phyloP scores from a whole-genome alignment of 257 asterid genomes.

The Fraxinus quadrangulata region DNA sequence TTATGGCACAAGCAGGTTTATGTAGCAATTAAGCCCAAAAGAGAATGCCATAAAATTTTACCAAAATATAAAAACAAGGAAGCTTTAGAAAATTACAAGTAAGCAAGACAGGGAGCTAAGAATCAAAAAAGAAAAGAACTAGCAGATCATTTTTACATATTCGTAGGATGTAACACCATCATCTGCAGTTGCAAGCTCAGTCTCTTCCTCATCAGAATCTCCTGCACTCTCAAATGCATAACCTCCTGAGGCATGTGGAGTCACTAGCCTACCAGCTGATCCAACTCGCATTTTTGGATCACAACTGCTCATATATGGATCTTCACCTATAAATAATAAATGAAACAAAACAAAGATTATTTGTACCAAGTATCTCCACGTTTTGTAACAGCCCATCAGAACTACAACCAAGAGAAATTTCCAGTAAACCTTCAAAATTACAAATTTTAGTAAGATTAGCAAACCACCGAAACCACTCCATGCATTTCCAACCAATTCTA shows the following conservation, averaged over 20 bases:
- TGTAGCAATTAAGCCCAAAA: neutral
- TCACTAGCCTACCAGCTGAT: constrained; percentile 61
- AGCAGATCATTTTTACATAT: constrained; percentile 42
- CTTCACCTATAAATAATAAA: constrained; percentile 44
- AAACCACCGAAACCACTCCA: neutral
- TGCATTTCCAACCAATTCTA: constrained; percentile 6
- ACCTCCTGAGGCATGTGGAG: constrained; percentile 63
- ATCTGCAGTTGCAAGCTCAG: constrained; percentile 51
- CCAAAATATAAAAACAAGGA: neutral
- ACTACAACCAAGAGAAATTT: constrained; percentile 6
- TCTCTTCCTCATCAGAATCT: constrained; percentile 68
- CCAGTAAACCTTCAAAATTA: constrained; percentile 15
- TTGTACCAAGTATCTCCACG: neutral
- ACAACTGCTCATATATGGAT: constrained; percentile 39
- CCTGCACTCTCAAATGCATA: constrained; percentile 62
- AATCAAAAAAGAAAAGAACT: neutral
- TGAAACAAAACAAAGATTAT: constrained; percentile 6
- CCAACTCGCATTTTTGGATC: constrained; percentile 53
- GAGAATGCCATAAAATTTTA: neutral
- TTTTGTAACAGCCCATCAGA: constrained; percentile 7
- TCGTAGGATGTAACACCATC: constrained; percentile 39
- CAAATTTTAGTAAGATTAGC: neutral
- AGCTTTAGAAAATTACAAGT: neutral
- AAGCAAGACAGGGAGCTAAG: neutral
- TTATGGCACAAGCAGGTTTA: neutral